Base-by-base conservation (phyloP, 2,329 filamentous ascomycete genomes). In the Truncatella angustata region DNA sequence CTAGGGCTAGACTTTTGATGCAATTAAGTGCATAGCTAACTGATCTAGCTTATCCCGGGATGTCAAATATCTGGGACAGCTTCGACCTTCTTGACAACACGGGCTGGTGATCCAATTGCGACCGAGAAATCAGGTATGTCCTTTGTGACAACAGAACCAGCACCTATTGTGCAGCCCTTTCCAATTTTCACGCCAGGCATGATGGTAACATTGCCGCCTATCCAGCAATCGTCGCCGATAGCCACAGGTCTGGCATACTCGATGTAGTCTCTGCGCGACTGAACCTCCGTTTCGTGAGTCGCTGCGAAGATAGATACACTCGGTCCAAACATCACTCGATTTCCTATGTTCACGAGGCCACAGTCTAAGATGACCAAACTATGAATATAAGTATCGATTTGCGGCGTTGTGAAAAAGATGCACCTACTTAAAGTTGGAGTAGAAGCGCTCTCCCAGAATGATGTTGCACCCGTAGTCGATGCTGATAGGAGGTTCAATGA, bases 301-400 rank as follows among this genome's bases (percentile, higher is more conserved):
- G 82, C 89, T 2, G 83, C 81, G 63, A 83, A 90, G 51, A 94
- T 79, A 46, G 75, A 81, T 0, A 92, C 87, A 59, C 84, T 86
- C 0, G 89, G 87, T 0, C 87, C 90, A 50, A 92, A 77, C 57
- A 89, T 70, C 2, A 88, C 88, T 24, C 88, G 80, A 23, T 86
- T 78, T 0, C 89, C 89, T 43, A 92, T 87, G 4, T 67, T 73
- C 36, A 92, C 85, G 2, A 82, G 72, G 57, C 83, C 87, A n/a
- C 85, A 90, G 64, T 93, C 89, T 12, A 91, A 72, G 54, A 91
- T 85, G 2, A 83, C 82, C 51, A 79, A 63, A 54, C 74, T 77
- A n/a, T 14, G 21, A 28, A 47, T 40, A 45, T 53, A 11, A 46
- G 42, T 18, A 1, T 14, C 28, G 16, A n/a, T 44, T 16, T 16